phyloP scores from a whole-genome alignment of 1,284 basidiomycete species.

The Ustilago crameri region DNA sequence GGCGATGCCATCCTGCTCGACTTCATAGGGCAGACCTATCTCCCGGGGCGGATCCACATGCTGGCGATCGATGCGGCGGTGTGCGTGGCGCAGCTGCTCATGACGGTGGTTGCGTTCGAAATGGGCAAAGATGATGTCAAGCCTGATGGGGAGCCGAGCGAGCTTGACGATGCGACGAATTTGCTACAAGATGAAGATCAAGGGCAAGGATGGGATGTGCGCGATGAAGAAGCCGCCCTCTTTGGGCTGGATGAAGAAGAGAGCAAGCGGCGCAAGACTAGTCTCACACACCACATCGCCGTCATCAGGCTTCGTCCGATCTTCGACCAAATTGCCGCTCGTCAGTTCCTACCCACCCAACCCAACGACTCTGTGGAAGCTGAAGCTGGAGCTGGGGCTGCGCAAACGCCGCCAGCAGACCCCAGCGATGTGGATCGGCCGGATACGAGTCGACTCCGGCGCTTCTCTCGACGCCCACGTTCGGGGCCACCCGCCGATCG shows the following conservation, averaged over 20 bases:
- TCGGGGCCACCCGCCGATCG: not conserved
- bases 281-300: conserved; percentile 40
- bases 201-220: conserved; percentile 42
- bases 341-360: conserved; percentile 15
- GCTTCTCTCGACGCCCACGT: conserved; percentile 33
- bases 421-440: conserved; percentile 7
- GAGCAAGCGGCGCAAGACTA: conserved; percentile 12
- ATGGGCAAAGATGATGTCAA: conserved; percentile 34
- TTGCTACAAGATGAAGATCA: conserved; percentile 9
- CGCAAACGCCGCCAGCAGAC: not conserved
- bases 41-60: conserved; percentile 41
- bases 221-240: conserved; percentile 40
- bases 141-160: conserved; percentile 34
- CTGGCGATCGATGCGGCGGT: conserved; percentile 34
- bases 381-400: not conserved
- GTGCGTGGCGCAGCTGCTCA: conserved; percentile 36
- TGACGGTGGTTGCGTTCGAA: conserved; percentile 45
- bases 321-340: conserved; percentile 22
- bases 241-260: conserved; percentile 31
- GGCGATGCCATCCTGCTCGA: conserved; percentile 51
- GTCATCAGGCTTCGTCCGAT: conserved; percentile 26
- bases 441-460: conserved; percentile 30
- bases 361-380: not conserved
- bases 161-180: conserved; percentile 25
- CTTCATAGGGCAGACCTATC: conserved; percentile 51